Evolutionary conservation across 225 moss, liverwort and hornwort genomes (phyloP), one percentile per base, ranked within the genome.

Genomic region (Physcomitrium patens): DNA sequence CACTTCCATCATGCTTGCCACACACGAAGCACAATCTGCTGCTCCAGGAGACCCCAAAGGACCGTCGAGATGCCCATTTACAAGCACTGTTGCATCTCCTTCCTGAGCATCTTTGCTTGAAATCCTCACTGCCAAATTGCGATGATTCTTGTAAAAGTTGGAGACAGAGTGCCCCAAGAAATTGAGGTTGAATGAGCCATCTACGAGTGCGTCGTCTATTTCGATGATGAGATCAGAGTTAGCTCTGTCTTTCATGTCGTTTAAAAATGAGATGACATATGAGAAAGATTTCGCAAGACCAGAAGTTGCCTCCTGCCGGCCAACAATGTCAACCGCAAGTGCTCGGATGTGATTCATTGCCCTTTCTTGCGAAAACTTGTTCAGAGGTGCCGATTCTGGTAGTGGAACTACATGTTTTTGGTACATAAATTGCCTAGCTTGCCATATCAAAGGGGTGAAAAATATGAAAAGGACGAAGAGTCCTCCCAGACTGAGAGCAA

Each of bases 11-110:
- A 99, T 90, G 69, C 94, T 93, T 51, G 91, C 97, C 57, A 94
- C 97, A 73, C 97, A 99, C 15, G 94, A 91, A 27, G 93, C 97
- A 83, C 94, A 99, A 58, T 99, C 97, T 13, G 94, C 89, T 73
- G 94, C 97, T 52, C 94, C 97, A 66, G 94, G 90, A 41, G 97
- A 99, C 6, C 93, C 93, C 63, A 99, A 75, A 37, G 97, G 94
- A 26, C 87, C 82, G 68, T 99, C 97, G 68, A 94, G 76, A 80
- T 99, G 97, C 12, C 94, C 97, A 76, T 99, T 99, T 3, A 99
- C 82, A 3, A 99, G 83, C 67, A 99, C 80, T 65, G 93, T 57
- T 44, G 97, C 87, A 65, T 85, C 92, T 45, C 93, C 94, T 55
- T 90, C 89, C 17, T 60, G 45, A 11, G 92, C 74, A 47, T 77